Evolutionary conservation across 768 basidiomycete species (phyloP), one percentile per base, ranked within the genome.

Genomic region (Boletus patriciae): DNA sequence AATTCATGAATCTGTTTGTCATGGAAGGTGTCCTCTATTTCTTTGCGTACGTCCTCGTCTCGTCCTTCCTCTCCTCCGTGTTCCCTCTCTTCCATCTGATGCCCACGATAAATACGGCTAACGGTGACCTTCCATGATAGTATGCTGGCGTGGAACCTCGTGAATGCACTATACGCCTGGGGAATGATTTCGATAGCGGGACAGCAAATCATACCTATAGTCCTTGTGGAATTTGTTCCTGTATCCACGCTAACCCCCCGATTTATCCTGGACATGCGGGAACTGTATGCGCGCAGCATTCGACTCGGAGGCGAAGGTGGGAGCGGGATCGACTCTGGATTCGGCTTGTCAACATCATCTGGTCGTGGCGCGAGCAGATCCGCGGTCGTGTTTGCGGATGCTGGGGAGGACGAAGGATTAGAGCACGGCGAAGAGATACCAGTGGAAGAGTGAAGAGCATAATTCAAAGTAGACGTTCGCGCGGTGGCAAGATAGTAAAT

Each of bases 21-120:
- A 23, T 31, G 21, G 33, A 61, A 23, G 52, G 60, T 12, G 19
- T 61, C n/a, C 19, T 58, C 11, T 61, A 61, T 33, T 61, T 61
- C n/a, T 15, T 50, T 7, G 21, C 34, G 59, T 58, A 49, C 16
- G 59, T 47, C 34, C 21, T 23, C n/a, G 15, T 29, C 7, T 29
- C 6, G 29, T 29, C 29, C 13, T 15, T 18, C 6, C 5, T 46
- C 10, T 11, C 23, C 2, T 21, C 16, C 4, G 25, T 10, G 6
- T 16, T 0, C 42, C 42, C 33, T 25, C 33, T 25, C 10, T 27
- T 27, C 40, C 33, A 19, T 16, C 16, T 27, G 6, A 37, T 37
- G 27, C 21, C 2, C 9, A 31, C 29, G 3, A 36, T 15, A 16
- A 36, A 36, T 36, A 15, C 8, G 11, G 15, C 36, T 31, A 31